Conservation (phyloP, 2,329 filamentous ascomycete genomes). For the Pseudogymnoascus sp. region DNA sequence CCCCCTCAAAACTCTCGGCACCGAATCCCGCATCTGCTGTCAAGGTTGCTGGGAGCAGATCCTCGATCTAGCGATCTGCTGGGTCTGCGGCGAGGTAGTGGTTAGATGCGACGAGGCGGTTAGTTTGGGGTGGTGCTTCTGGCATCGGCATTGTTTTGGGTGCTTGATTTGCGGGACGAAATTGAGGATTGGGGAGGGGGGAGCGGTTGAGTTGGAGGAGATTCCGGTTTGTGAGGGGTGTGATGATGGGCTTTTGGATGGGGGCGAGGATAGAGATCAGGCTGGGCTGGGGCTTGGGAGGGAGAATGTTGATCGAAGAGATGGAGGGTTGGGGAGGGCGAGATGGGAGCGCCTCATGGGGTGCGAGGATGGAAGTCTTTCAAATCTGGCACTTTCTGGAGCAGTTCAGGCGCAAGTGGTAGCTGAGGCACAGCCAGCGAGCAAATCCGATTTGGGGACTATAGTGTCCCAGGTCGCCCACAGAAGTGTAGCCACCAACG, state of each 20-base stretch:
- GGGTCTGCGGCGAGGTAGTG: conserved; percentile 50
- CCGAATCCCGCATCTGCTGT: conserved; percentile 43
- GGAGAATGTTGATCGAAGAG: conserved; percentile 15
- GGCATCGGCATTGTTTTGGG: conserved; percentile 50
- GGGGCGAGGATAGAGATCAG: neutral
- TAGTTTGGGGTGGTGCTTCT: conserved; percentile 55
- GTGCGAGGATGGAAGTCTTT: conserved; percentile 35
- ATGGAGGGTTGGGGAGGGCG: conserved; percentile 33
- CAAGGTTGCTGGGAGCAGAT: conserved; percentile 39
- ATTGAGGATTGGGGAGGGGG: conserved; percentile 9
- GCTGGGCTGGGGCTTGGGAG: conserved; percentile 11
- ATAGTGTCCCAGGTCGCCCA: no score
- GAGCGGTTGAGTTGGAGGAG: conserved; percentile 34
- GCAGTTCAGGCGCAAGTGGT: neutral
- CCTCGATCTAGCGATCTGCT: conserved; percentile 48
- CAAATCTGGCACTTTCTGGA: neutral
- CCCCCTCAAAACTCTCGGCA: conserved; percentile 35
- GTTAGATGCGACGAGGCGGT: conserved; percentile 47
- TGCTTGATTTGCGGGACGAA: conserved; percentile 41
- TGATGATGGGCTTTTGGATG: conserved; percentile 32
- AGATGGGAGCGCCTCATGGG: conserved; percentile 37
- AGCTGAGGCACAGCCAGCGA: neutral
- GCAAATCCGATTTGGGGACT: no score
- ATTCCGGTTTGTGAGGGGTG: conserved; percentile 46
- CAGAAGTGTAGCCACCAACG: no score